Base-by-base conservation (phyloP, 1,284 basidiomycete species). In the Amylostereum areolatum region DNA sequence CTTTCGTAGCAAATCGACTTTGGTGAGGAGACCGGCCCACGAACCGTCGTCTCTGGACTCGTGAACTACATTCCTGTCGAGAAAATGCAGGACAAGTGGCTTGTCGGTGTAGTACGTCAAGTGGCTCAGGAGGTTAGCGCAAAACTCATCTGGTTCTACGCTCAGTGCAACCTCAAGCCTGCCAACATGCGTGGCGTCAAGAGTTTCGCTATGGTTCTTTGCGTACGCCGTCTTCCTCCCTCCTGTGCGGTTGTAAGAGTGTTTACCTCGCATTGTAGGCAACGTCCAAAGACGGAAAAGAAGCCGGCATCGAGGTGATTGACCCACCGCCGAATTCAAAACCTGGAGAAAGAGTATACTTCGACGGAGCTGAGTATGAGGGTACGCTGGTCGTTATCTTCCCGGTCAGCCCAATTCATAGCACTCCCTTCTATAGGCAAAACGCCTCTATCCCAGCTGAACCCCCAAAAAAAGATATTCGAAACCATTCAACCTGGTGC, bases 391-490 rank as follows among this genome's bases (percentile, higher is more conserved):
- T 67, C 12, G 56, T 11, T 4, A 28, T 28, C 35, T 41, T 48
- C 36, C 46, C 11, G 4, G 35, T 32, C 45, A 10, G 3, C 43
- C 43, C 45, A 29, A 32, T 27, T 12, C 35, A 31, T 37, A 2
- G 27, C 36, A 39, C n/a, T 8, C n/a, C 28, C 46, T n/a, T 40
- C 43, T 6, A 6, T 56, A 92, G 89, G 75, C 59, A 80, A 77
- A 2, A 76, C 73, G 28, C 88, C 93, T 2, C 71, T 95, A 37
- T 66, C 85, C 2, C 89, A 92, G 61, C 75, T 97, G 54, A 97
- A 96, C 69, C 94, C 94, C 8, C 97, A 97, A 73, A 97, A 96
- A 74, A 98, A 97, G 73, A 89, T 97, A 31, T 97, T 96, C 59
- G 95, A 97, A 72, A 87, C 91, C 0, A 81, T 97, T 46, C 95